Conservation (phyloP, 257 asterid species). For the Petunia secreta region DNA sequence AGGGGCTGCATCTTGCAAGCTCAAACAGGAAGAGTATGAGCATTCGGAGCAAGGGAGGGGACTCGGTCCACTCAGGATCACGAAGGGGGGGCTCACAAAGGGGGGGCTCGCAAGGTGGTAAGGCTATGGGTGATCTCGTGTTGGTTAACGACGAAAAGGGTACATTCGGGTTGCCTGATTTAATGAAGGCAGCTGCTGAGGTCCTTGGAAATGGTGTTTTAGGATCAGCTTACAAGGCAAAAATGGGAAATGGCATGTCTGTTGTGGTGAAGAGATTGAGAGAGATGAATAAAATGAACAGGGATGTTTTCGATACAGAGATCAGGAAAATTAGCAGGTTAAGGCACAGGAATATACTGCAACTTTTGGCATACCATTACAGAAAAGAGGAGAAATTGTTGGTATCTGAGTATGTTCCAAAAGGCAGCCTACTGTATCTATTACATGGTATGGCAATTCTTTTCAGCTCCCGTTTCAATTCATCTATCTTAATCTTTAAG, state of each 20-base stretch:
- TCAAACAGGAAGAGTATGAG: constrained; percentile 36
- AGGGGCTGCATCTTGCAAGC: constrained; percentile 47
- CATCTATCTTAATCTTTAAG: not conserved
- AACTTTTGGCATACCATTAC: constrained; percentile 80
- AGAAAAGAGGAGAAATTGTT: constrained; percentile 85
- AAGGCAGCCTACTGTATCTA: constrained; percentile 70
- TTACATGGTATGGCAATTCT: constrained; percentile 62
- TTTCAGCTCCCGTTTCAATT: not conserved
- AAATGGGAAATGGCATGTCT: constrained; percentile 60
- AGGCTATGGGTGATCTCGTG: constrained; percentile 54
- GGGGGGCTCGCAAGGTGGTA: constrained; percentile 32
- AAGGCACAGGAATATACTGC: constrained; percentile 62
- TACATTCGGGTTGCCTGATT: constrained; percentile 67
- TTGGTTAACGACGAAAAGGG: constrained; percentile 76
- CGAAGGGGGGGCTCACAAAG: constrained; percentile 30
- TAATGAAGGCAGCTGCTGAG: constrained; percentile 99
- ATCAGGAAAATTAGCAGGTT: constrained; percentile 63
- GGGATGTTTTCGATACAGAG: constrained; percentile 65
- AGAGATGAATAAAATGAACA: constrained; percentile 70
- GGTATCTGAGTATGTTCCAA: constrained; percentile 65
- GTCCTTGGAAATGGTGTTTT: constrained; percentile 82
- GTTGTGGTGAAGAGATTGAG: constrained; percentile 90
- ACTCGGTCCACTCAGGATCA: constrained; percentile 29
- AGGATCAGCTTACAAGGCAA: constrained; percentile 90
- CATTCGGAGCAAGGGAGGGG: constrained; percentile 38